Base-by-base conservation (phyloP, 2,329 filamentous ascomycete species). In the Lasiodiplodia gonubiensis region DNA sequence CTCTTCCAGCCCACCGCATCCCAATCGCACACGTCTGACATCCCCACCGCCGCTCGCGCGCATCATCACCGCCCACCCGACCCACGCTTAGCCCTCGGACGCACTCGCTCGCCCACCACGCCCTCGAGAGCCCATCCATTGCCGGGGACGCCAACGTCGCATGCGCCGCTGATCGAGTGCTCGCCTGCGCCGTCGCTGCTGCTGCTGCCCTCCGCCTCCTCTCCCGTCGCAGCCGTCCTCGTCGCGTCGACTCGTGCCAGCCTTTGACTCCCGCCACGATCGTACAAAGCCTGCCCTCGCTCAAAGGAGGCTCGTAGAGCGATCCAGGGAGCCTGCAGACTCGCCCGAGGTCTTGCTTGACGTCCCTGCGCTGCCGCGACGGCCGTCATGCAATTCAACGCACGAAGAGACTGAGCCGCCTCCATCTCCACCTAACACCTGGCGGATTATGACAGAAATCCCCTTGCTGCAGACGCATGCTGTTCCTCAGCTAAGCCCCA, bases 331-430 rank as follows among this genome's bases (percentile, higher is more conserved):
- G 49, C 54, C 35, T 49, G 55, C 65, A 35, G 65, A 61, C 54
- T 53, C 54, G 54, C 46, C 48, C 14, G 33, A 61, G 42, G 30
- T 42, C 65, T 46, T 51, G 53, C 49, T 49, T 67, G 54, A 67
- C 65, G 55, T 35, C 60, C 64, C 37, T 51, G 53, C 49, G 37
- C 68, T 70, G 69, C 73, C 75, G 76, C 74, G 72, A 74, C 72
- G 75, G 76, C 74, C 78, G 78, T 79, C 78, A 79, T 79, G 78
- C 78, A 75, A 79, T 78, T 76, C 76, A 77, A 74, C 72, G 72
- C 71, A 76, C 72, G 70, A 71, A 72, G 71, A 76, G 73, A 73
- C 72, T 78, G 72, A 78, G 75, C 76, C 72, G 66, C 75, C 73
- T 71, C 65, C 52, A 53, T 57, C 64, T 57, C 59, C 42, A 51